These are phyloP conservation scores for Gaertneriomyces sp. DNA, from an alignment of 192 early-diverging fungal genomes.

Conservation along the genomic window DNA sequence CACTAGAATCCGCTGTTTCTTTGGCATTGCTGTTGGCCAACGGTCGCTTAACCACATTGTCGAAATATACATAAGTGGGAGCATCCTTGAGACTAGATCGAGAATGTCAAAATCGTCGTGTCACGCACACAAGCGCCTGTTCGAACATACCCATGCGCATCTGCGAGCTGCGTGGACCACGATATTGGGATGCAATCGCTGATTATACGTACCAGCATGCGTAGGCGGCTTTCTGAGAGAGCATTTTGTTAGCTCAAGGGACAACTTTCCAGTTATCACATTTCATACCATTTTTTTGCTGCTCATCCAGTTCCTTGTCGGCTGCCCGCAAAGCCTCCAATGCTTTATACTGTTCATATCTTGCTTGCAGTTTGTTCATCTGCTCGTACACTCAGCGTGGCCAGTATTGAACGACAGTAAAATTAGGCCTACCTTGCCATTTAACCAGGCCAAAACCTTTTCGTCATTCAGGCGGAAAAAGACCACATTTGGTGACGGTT, in stretches of 20 bases:
- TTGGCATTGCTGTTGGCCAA: conserved; percentile 2
- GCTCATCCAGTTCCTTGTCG: conserved; percentile 15
- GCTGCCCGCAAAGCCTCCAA: conserved; percentile 6
- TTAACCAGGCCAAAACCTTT: conserved; percentile 24
- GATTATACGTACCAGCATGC: conserved; percentile 18
- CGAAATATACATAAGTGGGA: conserved; percentile 18
- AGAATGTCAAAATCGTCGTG: too few species aligned
- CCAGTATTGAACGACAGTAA: not conserved
- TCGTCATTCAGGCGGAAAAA: conserved; percentile 23
- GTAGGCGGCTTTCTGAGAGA: conserved; percentile 18
- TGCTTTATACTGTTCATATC: conserved; percentile 12
- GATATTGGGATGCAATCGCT: conserved; percentile 10
- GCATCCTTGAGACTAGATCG: not conserved
- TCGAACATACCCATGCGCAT: conserved; percentile 18
- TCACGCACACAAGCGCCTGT: too few species aligned
- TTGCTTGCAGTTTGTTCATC: conserved; percentile 3
- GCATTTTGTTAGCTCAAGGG: not conserved
- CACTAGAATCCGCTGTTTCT: not conserved
- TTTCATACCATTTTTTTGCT: conserved; percentile 1
- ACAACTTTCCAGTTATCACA: not conserved
- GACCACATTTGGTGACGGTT: conserved; percentile 10
- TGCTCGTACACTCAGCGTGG: not conserved
- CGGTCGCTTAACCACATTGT: conserved; percentile 25
- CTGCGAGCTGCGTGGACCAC: conserved; percentile 12
- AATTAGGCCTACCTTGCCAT: conserved; percentile 11